phyloP scores from a whole-genome alignment of 192 early-diverging fungal genomes.

The Coemansia sp. region DNA sequence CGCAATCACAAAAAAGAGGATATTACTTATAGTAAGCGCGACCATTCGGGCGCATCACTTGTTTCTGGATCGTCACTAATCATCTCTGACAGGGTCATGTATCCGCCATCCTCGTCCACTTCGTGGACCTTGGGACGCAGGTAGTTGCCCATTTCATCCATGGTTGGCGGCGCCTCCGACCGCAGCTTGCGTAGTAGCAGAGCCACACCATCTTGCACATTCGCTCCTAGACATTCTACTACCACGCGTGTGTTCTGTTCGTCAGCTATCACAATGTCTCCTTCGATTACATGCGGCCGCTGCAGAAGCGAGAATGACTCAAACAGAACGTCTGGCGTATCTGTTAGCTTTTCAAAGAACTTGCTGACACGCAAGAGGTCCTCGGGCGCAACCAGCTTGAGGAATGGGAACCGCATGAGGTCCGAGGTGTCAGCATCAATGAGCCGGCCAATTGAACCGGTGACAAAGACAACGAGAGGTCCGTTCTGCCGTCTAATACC shows the following conservation, averaged over 20 bases:
- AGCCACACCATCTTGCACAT: constrained; percentile 47
- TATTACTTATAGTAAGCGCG: constrained; percentile 8
- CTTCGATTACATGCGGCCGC: constrained; percentile 43
- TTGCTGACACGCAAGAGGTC: constrained; percentile 32
- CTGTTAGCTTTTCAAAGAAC: constrained; percentile 38
- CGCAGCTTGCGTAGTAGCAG: constrained; percentile 32
- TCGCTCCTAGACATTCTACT: constrained; percentile 45
- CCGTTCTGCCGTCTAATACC: constrained; percentile 16
- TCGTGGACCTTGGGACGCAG: constrained; percentile 17
- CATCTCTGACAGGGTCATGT: constrained; percentile 39
- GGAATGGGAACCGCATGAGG: constrained; percentile 39
- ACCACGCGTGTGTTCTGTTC: constrained; percentile 32
- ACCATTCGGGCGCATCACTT: constrained; percentile 32
- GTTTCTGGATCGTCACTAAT: constrained; percentile 40
- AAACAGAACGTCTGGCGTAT: constrained; percentile 34
- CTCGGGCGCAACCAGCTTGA: constrained; percentile 47
- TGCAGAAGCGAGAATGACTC: constrained; percentile 41
- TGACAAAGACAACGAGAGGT: constrained; percentile 40
- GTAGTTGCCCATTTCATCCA: constrained; percentile 31
- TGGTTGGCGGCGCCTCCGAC: constrained; percentile 18
- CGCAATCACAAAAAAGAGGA: too few species aligned
- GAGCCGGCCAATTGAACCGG: constrained; percentile 31
- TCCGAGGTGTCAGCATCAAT: constrained; percentile 43
- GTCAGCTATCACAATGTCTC: constrained; percentile 31
- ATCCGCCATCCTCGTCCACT: constrained; percentile 33